Evolutionary conservation across 306 rosid genomes (phyloP).

Genomic region (Castanospermum australe): DNA sequence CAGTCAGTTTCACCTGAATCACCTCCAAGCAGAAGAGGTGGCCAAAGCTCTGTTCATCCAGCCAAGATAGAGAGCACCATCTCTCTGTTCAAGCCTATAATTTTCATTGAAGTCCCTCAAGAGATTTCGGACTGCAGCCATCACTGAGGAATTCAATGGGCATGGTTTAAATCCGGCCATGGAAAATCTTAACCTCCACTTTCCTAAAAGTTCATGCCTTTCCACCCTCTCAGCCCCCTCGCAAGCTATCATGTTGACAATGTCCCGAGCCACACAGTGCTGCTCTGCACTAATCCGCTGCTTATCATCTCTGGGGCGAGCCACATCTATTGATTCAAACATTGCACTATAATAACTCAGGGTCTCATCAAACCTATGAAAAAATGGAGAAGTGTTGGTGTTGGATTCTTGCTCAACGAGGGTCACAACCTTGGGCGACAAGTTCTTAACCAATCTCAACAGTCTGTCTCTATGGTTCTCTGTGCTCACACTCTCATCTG

Average conservation of each 20-base stretch:
- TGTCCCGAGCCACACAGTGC: conserved; percentile 89
- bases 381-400: conserved; percentile 85
- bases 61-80: conserved; percentile 62
- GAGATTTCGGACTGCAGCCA: conserved; percentile 31
- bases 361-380: conserved; percentile 60
- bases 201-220: conserved; percentile 74
- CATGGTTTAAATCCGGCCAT: conserved; percentile 72
- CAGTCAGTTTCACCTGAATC: conserved; percentile 37
- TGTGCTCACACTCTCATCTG: conserved; percentile 90
- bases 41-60: conserved; percentile 71
- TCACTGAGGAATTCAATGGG: conserved; percentile 55
- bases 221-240: conserved; percentile 88
- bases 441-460: conserved; percentile 69
- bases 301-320: conserved; percentile 49
- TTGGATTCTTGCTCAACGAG: conserved; percentile 91
- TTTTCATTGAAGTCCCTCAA: conserved; percentile 52
- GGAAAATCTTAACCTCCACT: conserved; percentile 71
- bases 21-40: conserved; percentile 85
- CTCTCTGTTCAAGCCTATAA: conserved; percentile 42
- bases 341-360: conserved; percentile 74
- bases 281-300: conserved; percentile 69
- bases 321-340: conserved; percentile 82
- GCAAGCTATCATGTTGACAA: conserved; percentile 91
- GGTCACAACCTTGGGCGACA: conserved; percentile 78
- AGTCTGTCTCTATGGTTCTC: conserved; percentile 79